phyloP scores from a whole-genome alignment of 106 monocot species.

The Alisma plantagoaquatica region DNA sequence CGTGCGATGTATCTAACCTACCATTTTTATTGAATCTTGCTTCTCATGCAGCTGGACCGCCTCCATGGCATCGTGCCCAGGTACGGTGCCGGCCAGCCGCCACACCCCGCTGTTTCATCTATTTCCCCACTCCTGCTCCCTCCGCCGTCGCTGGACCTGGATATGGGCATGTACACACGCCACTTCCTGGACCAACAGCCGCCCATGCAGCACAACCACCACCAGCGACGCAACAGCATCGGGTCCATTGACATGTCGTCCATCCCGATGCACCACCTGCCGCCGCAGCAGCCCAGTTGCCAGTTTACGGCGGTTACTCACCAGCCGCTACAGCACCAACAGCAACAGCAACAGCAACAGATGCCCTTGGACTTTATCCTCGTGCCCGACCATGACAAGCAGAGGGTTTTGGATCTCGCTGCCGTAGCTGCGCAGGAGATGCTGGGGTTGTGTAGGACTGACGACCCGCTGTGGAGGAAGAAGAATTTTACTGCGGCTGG shows the following conservation, averaged over 20 bases:
- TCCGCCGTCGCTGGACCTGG: conserved; percentile 75
- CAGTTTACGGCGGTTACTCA: too few species aligned
- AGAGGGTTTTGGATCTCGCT: conserved; percentile 55
- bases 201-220: conserved; percentile 5
- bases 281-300: neutral
- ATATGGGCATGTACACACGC: conserved; percentile 76
- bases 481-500: conserved; percentile 1
- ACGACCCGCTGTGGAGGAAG: conserved; percentile 56
- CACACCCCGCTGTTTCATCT: conserved; percentile 13
- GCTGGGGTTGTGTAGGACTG: conserved; percentile 35
- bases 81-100: conserved; percentile 24
- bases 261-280: neutral
- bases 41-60: conserved; percentile 55
- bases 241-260: neutral
- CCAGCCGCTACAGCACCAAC: neutral
- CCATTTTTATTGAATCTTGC: too few species aligned
- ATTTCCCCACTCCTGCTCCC: conserved; percentile 27
- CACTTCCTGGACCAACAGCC: conserved; percentile 26
- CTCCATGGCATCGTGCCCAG: conserved; percentile 56
- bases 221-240: neutral
- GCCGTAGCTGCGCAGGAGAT: conserved; percentile 58
- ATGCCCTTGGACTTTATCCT: conserved; percentile 1
- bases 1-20: too few species aligned
- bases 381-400: conserved; percentile 58
- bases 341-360: neutral